These are phyloP conservation scores for Leishmania amazonensis DNA, from an alignment of 208 protist species.

Conservation along the genomic window DNA sequence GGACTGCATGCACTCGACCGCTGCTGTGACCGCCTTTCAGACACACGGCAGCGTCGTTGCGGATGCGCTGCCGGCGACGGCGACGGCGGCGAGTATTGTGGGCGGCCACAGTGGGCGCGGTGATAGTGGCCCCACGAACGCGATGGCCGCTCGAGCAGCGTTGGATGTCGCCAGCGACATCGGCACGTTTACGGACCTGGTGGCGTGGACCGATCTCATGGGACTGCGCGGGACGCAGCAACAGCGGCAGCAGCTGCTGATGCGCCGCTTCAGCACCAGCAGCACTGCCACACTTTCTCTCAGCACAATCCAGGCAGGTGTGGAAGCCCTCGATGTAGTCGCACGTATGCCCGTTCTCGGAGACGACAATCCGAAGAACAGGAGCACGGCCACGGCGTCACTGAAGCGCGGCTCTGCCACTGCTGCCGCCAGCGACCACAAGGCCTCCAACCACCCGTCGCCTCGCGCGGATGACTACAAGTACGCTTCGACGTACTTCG, in stretches of 20 bases:
- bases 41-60: conserved; percentile 28
- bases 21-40: conserved; percentile 15
- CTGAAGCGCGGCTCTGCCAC: not conserved
- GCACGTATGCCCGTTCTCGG: conserved; percentile 29
- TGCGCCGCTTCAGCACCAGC: conserved; percentile 6
- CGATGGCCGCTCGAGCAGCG: not conserved
- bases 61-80: conserved; percentile 17
- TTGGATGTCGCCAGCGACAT: not conserved
- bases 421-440: not conserved
- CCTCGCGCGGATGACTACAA: conserved; percentile 16
- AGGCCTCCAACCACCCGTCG: not conserved
- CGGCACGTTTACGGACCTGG: not conserved
- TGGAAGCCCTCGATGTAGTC: conserved; percentile 12
- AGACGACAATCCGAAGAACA: not conserved
- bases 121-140: not conserved
- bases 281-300: conserved; percentile 23
- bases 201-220: not conserved
- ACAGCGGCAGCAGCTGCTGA: conserved; percentile 3
- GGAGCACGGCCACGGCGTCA: not conserved
- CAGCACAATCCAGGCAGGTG: not conserved
- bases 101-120: not conserved
- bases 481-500: conserved; percentile 29
- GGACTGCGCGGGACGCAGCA: conserved; percentile 5
- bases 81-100: not conserved
- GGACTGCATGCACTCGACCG: not conserved